Percentiles rank a stretch among this genome's conserved stretches.
These are phyloP conservation scores for Racocetra persica DNA, from an alignment of 371 early-diverging fungal species.

Conservation along the genomic window DNA sequence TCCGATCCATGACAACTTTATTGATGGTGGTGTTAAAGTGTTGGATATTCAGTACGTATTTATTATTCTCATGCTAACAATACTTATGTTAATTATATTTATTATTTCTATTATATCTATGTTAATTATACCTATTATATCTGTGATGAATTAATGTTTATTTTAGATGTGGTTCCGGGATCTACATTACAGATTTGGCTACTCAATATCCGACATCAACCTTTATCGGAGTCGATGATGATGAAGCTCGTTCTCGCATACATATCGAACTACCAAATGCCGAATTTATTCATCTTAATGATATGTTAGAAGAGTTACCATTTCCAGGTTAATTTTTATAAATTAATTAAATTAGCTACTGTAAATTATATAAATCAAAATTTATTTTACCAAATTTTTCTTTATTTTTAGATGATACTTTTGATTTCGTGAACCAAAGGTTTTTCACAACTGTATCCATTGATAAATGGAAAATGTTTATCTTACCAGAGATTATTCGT, in stretches of 20 bases:
- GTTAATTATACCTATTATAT: background rate
- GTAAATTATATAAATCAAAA: too few relatives aligned
- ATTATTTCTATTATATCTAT: background rate
- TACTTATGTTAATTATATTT: background rate
- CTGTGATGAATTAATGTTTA: too few relatives aligned
- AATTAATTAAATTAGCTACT: too few relatives aligned
- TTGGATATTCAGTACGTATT: constrained; percentile 31
- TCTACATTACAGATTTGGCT: constrained; percentile 19
- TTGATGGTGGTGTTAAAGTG: background rate
- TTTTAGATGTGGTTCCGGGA: background rate
- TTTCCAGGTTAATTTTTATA: background rate
- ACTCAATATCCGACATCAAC: constrained; percentile 6
- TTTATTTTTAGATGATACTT: background rate
- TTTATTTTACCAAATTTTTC: too few relatives aligned
- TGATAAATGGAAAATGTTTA: background rate
- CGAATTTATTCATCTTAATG: constrained; percentile 10
- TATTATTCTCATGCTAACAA: too few relatives aligned
- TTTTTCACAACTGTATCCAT: background rate
- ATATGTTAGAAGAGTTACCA: constrained; percentile 7
- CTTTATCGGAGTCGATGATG: constrained; percentile 36
- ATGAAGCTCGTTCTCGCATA: constrained; percentile 16
- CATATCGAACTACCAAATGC: constrained; percentile 23
- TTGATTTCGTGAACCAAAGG: background rate
- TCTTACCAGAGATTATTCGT: background rate
- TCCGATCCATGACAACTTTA: constrained; percentile 16